phyloP scores from a whole-genome alignment of 2,329 filamentous ascomycete genomes.

The Westerdykella ornata region DNA sequence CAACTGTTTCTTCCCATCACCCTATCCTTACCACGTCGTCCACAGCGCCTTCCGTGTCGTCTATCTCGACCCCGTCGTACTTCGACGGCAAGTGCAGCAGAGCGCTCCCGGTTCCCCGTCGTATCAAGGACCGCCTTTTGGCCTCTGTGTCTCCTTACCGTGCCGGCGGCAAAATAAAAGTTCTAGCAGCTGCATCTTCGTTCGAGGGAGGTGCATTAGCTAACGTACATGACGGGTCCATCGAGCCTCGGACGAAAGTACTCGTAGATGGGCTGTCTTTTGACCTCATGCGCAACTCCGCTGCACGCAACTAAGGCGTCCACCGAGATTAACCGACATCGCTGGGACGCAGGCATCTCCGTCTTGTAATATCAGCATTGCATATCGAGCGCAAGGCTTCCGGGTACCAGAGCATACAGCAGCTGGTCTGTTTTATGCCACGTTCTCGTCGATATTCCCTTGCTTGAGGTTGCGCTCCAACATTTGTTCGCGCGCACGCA shows the following conservation, averaged over 20 bases:
- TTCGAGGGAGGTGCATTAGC: slow-evolving; percentile 26
- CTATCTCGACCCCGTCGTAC: slow-evolving; percentile 26
- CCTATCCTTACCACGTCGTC: slow-evolving; percentile 27
- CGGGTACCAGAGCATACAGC: too few species aligned
- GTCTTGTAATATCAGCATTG: too few species aligned
- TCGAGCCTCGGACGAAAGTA: slow-evolving; percentile 30
- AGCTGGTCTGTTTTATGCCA: too few species aligned
- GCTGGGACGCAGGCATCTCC: too few species aligned
- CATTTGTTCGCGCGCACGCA: too few species aligned
- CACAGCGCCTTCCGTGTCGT: slow-evolving; percentile 29
- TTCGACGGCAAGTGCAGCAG: slow-evolving; percentile 28
- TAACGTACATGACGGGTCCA: slow-evolving; percentile 27
- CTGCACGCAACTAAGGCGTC: slow-evolving; percentile 2
- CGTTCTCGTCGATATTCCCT: too few species aligned
- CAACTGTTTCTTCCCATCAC: slow-evolving; percentile 11
- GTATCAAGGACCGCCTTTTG: slow-evolving; percentile 25
- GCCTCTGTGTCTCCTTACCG: slow-evolving; percentile 26
- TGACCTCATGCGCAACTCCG: slow-evolving; percentile 29
- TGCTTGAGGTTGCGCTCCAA: too few species aligned
- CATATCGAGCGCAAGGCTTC: too few species aligned
- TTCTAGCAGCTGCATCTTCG: slow-evolving; percentile 27
- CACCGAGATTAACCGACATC: too few species aligned
- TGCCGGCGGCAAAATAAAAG: slow-evolving; percentile 13
- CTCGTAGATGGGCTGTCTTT: slow-evolving; percentile 33
- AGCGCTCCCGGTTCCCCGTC: slow-evolving; percentile 15